Conservation (phyloP, 1,284 basidiomycete species). For the Macrocybe sp. region DNA sequence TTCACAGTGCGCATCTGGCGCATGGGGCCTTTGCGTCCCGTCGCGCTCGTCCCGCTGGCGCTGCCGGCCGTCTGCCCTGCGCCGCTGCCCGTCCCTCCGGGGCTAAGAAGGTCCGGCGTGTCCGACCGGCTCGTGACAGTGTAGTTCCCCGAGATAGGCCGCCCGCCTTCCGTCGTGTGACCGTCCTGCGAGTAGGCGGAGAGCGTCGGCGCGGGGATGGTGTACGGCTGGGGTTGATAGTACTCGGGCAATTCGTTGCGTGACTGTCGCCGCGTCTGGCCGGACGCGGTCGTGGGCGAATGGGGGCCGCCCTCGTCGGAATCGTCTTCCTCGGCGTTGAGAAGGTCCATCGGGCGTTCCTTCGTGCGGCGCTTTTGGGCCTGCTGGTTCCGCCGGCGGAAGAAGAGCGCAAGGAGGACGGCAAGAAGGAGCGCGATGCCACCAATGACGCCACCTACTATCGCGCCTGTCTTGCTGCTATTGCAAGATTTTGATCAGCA, state of each 20-base stretch:
- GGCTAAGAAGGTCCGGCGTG: slow-evolving; percentile 30
- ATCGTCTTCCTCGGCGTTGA: slow-evolving; percentile 57
- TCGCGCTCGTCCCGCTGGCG: slow-evolving; percentile 19
- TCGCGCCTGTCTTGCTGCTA: slow-evolving; percentile 52
- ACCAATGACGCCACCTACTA: slow-evolving; percentile 68
- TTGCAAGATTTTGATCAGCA: slow-evolving; percentile 4
- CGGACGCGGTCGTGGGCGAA: neutral
- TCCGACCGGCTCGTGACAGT: slow-evolving; percentile 30
- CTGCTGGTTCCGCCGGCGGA: slow-evolving; percentile 40
- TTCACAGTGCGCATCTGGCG: slow-evolving; percentile 63
- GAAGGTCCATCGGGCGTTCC: slow-evolving; percentile 57
- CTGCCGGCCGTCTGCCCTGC: slow-evolving; percentile 17
- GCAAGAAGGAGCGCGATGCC: slow-evolving; percentile 46
- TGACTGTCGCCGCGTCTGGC: slow-evolving; percentile 16
- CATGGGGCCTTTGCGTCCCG: slow-evolving; percentile 42
- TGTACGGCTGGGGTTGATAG: slow-evolving; percentile 70
- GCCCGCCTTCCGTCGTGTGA: slow-evolving; percentile 18
- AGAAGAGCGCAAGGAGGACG: slow-evolving; percentile 43
- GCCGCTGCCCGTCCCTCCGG: slow-evolving; percentile 14
- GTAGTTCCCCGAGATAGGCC: slow-evolving; percentile 28
- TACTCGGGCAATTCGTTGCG: slow-evolving; percentile 51
- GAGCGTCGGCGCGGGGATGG: slow-evolving; percentile 55
- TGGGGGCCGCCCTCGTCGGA: slow-evolving; percentile 20
- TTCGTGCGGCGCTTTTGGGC: slow-evolving; percentile 30
- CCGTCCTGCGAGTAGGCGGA: slow-evolving; percentile 20